Evolutionary conservation across 2,329 filamentous ascomycete genomes (phyloP).

Genomic region (Calonectria ilicicola): DNA sequence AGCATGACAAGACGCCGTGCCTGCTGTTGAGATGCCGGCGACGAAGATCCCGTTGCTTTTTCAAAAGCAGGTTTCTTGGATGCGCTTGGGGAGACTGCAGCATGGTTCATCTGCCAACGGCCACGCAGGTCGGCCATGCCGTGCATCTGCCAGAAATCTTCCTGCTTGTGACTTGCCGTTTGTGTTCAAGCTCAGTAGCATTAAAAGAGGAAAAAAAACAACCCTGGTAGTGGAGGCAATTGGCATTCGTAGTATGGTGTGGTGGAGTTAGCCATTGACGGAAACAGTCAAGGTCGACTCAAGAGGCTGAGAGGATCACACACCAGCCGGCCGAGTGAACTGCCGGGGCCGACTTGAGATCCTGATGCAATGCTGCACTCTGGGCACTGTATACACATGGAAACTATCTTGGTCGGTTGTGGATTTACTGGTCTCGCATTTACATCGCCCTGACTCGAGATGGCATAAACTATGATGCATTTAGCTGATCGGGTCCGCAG

Average conservation of each 20-base stretch:
- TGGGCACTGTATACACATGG: not conserved
- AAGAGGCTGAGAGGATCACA: slow-evolving; percentile 21
- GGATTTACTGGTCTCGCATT: not conserved
- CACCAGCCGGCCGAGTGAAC: slow-evolving; percentile 21
- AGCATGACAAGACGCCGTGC: not conserved
- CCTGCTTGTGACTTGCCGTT: not conserved
- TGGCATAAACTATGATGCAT: not conserved
- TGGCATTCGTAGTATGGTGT: slow-evolving; percentile 1
- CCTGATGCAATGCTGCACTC: slow-evolving; percentile 21
- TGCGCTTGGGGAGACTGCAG: not conserved
- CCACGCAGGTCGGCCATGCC: slow-evolving; percentile 5
- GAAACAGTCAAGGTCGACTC: slow-evolving; percentile 19
- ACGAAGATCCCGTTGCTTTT: slow-evolving; percentile 11
- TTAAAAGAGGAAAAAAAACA: not conserved
- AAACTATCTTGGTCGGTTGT: not conserved
- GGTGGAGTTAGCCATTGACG: slow-evolving; percentile 19
- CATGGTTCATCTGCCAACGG: slow-evolving; percentile 1
- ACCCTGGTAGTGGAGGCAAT: slow-evolving; percentile 4
- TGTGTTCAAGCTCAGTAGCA: not conserved
- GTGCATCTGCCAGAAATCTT: slow-evolving; percentile 1
- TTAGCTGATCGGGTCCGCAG: not conserved
- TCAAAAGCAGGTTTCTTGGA: not conserved
- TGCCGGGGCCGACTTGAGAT: slow-evolving; percentile 17
- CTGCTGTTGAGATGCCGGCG: not conserved
- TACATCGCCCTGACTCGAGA: not conserved